phyloP scores from a whole-genome alignment of 192 early-diverging fungal genomes.

The Coemansia sp. region DNA sequence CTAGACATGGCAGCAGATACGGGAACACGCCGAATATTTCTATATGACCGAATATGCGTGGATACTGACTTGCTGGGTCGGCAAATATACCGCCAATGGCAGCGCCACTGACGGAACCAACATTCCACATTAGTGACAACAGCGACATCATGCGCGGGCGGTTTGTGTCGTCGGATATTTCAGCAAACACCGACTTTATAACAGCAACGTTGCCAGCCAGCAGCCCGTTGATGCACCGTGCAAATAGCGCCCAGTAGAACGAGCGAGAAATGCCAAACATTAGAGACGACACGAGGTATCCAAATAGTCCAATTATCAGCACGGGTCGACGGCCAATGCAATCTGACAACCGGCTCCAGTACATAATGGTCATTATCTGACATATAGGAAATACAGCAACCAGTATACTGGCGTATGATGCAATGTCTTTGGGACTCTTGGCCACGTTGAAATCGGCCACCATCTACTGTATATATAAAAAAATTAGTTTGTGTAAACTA shows the following conservation, averaged over 20 bases:
- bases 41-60: constrained; percentile 58
- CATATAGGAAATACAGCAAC: constrained; percentile 54
- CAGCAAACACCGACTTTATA: constrained; percentile 77
- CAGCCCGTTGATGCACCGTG: constrained; percentile 68
- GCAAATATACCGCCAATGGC: constrained; percentile 77
- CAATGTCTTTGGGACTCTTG: constrained; percentile 73
- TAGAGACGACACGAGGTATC: constrained; percentile 66
- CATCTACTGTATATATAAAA: constrained; percentile 36
- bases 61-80: constrained; percentile 69
- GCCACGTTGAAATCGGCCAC: constrained; percentile 69
- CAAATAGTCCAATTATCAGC: constrained; percentile 74
- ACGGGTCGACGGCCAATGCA: constrained; percentile 79
- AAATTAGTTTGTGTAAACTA: too few relatives aligned
- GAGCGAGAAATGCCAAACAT: constrained; percentile 72
- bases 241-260: constrained; percentile 59
- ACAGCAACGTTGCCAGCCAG: constrained; percentile 78
- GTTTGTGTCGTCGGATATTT: constrained; percentile 84
- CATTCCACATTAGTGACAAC: constrained; percentile 71
- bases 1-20: constrained; percentile 82
- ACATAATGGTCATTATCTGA: constrained; percentile 57
- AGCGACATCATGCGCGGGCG: constrained; percentile 73
- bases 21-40: constrained; percentile 66
- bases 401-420: constrained; percentile 67
- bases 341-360: constrained; percentile 78
- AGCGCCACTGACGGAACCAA: constrained; percentile 66